Evolutionary conservation across 495 filamentous ascomycete species (phyloP), one percentile per base, ranked within the genome.

Genomic region (Talaromyces adpressus): DNA sequence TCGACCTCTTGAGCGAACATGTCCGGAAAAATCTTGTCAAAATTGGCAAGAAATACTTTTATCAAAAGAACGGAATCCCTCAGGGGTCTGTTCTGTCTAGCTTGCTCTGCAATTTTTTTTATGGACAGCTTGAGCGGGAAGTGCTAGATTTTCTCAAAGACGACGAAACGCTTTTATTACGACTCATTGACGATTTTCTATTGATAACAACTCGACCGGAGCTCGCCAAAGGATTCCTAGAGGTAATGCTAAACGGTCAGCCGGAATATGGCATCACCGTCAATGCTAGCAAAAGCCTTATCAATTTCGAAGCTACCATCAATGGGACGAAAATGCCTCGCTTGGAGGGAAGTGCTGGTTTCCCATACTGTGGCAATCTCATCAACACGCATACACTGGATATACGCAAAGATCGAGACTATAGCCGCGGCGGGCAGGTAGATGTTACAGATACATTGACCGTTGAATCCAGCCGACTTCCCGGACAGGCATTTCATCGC

Each of bases 101-200:
- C 57, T 78, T 91, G 32, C 80, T 98, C 0, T 97, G 95, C 81
- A 98, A 92, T 71, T 91, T 93, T 70, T 96, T 97, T 71, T 98
- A 97, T 69, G 93, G 89, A 4, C 84, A 92, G 64, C 80, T 98
- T 3, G 95, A 98, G 73, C 67, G 77, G 3, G 75, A 86, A 23
- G 73, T 86, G 3, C 75, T 98, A 3, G 70, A 73, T 1, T 98
- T 97, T 69, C 70, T 93, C 8, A 61, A 79, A 2, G 70, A 77
- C 4, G 73, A 79, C 3, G 77, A 90, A 7, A 85, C 84, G 32
- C 69, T 97, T 6, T 78, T 98, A 29, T 70, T 98, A 45, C 80
- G 94, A 45, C 81, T 97, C 2, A 89, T 95, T 47, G 94, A 98
- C 59, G 94, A 98, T 67, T 98, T 98, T 66, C 74, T 97, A 18